Evolutionary conservation across 192 early-diverging fungal species (phyloP).

Genomic region (Mortierella claussenii): DNA sequence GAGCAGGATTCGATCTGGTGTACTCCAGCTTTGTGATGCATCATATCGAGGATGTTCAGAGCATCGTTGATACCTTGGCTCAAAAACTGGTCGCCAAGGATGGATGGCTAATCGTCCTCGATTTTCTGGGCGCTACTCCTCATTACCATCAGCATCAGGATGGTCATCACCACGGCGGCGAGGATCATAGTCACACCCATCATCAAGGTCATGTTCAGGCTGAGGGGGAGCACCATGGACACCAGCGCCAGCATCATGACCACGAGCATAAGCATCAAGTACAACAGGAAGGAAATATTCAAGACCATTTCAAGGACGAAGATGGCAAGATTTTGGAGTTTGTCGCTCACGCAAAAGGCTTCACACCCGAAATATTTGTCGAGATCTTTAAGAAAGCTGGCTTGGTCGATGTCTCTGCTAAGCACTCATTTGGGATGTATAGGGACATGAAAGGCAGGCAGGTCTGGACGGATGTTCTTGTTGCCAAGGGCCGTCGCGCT

Average conservation of each 20-base stretch:
- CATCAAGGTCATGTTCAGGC: constrained; percentile 11
- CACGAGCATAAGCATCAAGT: constrained; percentile 7
- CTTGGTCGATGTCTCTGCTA: constrained; percentile 18
- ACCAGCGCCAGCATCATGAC: not conserved
- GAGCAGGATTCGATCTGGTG: constrained; percentile 23
- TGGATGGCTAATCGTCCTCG: constrained; percentile 27
- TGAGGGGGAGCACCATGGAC: not conserved
- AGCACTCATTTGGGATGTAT: constrained; percentile 10
- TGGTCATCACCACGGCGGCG: not conserved
- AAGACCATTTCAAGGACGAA: constrained; percentile 12
- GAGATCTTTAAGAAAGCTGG: constrained; percentile 30
- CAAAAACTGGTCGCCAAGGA: constrained; percentile 26
- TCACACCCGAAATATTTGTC: constrained; percentile 6
- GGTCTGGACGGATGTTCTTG: constrained; percentile 26
- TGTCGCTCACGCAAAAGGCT: constrained; percentile 36
- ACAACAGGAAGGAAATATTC: not conserved
- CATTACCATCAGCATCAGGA: constrained; percentile 9
- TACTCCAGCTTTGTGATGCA: constrained; percentile 39
- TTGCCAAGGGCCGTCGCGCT: constrained; percentile 41
- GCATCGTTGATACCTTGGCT: constrained; percentile 2
- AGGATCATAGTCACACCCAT: not conserved
- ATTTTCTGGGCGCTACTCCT: constrained; percentile 8
- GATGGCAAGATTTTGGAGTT: constrained; percentile 16
- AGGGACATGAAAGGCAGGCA: constrained; percentile 3
- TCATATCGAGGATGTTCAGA: constrained; percentile 40